Conservation (phyloP, 208 protist species). For the Balamuthia mandrillaris region DNA sequence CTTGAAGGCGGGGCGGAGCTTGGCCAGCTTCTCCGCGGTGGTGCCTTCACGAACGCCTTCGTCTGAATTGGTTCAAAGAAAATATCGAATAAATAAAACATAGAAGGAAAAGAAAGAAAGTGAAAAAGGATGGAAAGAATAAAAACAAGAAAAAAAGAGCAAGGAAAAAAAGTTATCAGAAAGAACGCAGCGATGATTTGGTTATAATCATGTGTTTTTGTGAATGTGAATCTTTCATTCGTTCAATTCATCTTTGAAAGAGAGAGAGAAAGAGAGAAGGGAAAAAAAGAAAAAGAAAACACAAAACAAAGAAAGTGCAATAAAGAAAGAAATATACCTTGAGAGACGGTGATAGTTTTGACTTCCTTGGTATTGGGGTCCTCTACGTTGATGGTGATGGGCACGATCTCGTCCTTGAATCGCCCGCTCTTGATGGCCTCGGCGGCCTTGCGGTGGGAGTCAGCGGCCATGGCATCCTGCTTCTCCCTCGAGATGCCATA, state of each 20-base stretch:
- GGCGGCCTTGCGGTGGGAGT: constrained; percentile 64
- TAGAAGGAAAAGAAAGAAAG: too few species aligned
- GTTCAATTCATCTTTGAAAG: too few species aligned
- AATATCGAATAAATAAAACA: too few species aligned
- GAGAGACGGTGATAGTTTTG: constrained; percentile 42
- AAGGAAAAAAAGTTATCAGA: too few species aligned
- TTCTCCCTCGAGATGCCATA: constrained; percentile 59
- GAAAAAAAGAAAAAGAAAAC: too few species aligned
- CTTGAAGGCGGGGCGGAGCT: constrained; percentile 48
- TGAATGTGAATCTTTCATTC: too few species aligned
- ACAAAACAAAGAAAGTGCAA: background rate
- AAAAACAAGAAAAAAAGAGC: too few species aligned
- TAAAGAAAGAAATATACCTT: background rate
- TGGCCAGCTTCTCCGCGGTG: constrained; percentile 56
- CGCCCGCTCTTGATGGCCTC: constrained; percentile 56
- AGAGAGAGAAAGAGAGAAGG: too few species aligned
- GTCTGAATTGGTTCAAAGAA: constrained; percentile 47
- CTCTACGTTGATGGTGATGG: constrained; percentile 46
- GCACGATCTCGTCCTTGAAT: constrained; percentile 58
- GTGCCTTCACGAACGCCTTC: constrained; percentile 66
- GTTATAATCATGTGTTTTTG: too few species aligned
- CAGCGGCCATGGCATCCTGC: constrained; percentile 54
- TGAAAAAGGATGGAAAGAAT: too few species aligned
- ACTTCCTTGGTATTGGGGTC: constrained; percentile 50
- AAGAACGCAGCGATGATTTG: too few species aligned